Evolutionary conservation across 1,284 basidiomycete species (phyloP).

Genomic region (Marasmius sp.): DNA sequence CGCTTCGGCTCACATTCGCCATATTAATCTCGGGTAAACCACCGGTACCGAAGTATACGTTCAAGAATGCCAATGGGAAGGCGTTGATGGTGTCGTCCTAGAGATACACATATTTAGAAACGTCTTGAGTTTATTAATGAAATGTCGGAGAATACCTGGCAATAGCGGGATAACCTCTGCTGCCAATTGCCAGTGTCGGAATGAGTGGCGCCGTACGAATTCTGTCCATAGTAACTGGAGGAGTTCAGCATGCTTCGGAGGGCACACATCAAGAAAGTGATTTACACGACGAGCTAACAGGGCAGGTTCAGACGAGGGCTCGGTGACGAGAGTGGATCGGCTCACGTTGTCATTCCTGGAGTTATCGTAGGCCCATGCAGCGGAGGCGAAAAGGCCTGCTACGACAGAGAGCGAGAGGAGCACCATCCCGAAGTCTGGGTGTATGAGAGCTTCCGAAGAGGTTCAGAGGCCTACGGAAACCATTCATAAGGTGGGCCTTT

Average conservation of each 20-base stretch:
- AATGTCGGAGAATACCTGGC: constrained; percentile 33
- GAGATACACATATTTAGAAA: not conserved
- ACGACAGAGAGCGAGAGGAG: not conserved
- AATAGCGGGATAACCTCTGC: constrained; percentile 48
- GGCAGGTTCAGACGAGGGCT: not conserved
- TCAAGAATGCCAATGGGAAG: constrained; percentile 60
- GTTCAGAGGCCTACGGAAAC: not conserved
- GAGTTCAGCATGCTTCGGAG: not conserved
- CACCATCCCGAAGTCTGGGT: not conserved
- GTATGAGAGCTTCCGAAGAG: not conserved
- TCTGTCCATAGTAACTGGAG: constrained; percentile 40
- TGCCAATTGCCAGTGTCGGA: constrained; percentile 47
- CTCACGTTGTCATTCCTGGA: constrained; percentile 34
- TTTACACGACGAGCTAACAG: constrained; percentile 32
- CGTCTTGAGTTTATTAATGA: not conserved
- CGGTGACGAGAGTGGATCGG: not conserved
- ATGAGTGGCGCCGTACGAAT: constrained; percentile 57
- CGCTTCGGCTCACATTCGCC: constrained; percentile 45
- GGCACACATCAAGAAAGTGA: not conserved
- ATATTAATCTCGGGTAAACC: constrained; percentile 60
- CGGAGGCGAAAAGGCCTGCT: constrained; percentile 1
- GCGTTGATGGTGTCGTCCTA: constrained; percentile 49
- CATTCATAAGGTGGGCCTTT: not conserved
- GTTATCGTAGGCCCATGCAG: constrained; percentile 19
- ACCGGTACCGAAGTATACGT: constrained; percentile 55